Base-by-base conservation (phyloP, 2,329 filamentous ascomycete species). In the Fusarium dimerum region DNA sequence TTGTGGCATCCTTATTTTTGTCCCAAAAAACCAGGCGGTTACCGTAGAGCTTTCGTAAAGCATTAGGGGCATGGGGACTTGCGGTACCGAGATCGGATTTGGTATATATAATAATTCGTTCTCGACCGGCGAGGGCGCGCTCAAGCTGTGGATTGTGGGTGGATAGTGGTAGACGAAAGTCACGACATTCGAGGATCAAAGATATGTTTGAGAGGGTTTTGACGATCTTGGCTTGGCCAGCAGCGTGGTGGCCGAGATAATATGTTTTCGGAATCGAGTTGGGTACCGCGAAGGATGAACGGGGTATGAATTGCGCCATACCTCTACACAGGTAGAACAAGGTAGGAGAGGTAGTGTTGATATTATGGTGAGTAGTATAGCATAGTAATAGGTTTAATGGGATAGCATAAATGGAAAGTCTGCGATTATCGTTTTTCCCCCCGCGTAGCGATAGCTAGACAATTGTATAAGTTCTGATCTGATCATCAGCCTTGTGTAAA, bases 121-220 rank as follows among this genome's bases (percentile, higher is more conserved):
- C 80, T 59, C 85, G 85, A 15, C 86, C 87, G 29, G 84, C 84
- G 42, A 97, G 77, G 32, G 84, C 82, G 56, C 86, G 80, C 68
- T 97, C 93, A 62, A 99, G 93, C 43, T 92, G 76, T 0, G 92
- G 93, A 68, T 99, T 99, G 61, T 90, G 85, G 3, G 90, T 94
- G 1, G 92, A 92, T 10, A 97, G 76, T 0, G 94, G 94, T 0
- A 96, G 86, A 44, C 94, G 87, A 69, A 92, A 92, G 76, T 99
- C 94, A 67, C 94, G 89, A 71, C 92, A 97, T 76, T 99, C 94
- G 67, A 99, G 84, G 48, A 99, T 85, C 41, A 97, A 85, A 66
- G 92, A 89, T 64, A 97, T 89, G 57, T 85, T 86, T 29, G 86
- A 85, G 45, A 99, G 82, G 68, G 89, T 81, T 69, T 90, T 89